phyloP scores from a whole-genome alignment of 331 rosid species.

The Rhamnella rubrinervis region DNA sequence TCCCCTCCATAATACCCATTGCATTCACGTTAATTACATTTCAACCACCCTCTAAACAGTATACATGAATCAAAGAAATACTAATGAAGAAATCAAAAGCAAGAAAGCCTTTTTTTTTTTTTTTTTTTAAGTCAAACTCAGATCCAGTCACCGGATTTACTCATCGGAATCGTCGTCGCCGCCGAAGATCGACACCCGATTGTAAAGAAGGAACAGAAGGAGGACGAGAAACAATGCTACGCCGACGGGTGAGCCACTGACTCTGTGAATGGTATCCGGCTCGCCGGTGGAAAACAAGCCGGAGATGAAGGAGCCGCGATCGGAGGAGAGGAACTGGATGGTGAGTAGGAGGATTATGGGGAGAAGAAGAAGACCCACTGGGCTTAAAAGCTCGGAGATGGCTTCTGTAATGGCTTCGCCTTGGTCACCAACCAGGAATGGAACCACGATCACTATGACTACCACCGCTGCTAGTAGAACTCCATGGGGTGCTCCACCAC shows the following conservation, averaged over 20 bases:
- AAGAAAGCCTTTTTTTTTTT: not conserved
- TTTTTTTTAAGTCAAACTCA: conserved; percentile 1
- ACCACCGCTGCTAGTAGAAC: conserved; percentile 67
- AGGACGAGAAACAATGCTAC: conserved; percentile 74
- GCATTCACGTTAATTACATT: conserved; percentile 16
- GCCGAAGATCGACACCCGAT: conserved; percentile 73
- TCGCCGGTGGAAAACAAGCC: conserved; percentile 74
- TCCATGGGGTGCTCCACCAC: conserved; percentile 69
- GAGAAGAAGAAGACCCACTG: conserved; percentile 77
- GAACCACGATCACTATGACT: conserved; percentile 51
- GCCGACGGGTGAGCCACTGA: conserved; percentile 81
- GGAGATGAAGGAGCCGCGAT: conserved; percentile 70
- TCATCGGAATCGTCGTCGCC: conserved; percentile 67
- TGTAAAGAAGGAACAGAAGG: conserved; percentile 59
- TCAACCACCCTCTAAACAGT: not conserved
- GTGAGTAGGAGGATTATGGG: conserved; percentile 78
- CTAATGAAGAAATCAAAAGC: not conserved
- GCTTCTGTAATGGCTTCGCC: conserved; percentile 76
- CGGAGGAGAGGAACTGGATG: conserved; percentile 92
- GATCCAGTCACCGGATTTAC: conserved; percentile 13
- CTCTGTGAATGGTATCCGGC: conserved; percentile 77
- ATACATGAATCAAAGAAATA: too few species aligned
- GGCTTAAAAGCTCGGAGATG: conserved; percentile 72
- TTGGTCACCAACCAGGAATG: conserved; percentile 65
- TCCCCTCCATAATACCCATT: too few species aligned